Evolutionary conservation across 2,329 filamentous ascomycete genomes (phyloP), one percentile per base, ranked within the genome.

Genomic region (Xylariaceae sp.): DNA sequence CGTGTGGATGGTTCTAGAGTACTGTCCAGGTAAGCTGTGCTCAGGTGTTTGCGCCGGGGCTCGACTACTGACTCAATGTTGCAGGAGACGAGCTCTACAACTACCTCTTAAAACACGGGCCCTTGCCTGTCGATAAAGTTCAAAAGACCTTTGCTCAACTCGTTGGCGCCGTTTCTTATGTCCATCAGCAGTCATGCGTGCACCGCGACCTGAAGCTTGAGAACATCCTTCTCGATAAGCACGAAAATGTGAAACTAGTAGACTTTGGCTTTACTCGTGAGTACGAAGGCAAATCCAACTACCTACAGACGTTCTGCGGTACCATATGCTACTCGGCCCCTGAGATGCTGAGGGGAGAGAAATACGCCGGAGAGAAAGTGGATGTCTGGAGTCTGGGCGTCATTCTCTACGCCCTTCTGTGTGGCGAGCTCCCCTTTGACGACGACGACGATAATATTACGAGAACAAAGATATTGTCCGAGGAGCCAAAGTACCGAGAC

Each of bases 191-290:
- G 69, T 92, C 89, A 4, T 99, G 94, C 72, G 94, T 99, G 39
- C 94, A 99, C 74, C 90, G 94, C 67, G 94, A 99, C 73, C 79
- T 99, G 57, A 99, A 99, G 75, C 82, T 99, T 69, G 94, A 99
- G 73, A 96, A 96, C 71, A 97, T 99, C 60, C 79, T 99, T 51
- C 82, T 99, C 67, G 94, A 99, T 77, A 97, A 95, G 74, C 83
- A 97, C 71, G 93, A 95, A 72, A 96, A 97, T 70, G 94, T 99
- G 67, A 99, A 99, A 76, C 78, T 99, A 62, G 93, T 95, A 67
- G 94, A 99, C 73, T 99, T 99, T 77, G 94, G 94, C 15, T 99
- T 99, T 72, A 99, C 94, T 9, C 83, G 94, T 66, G 94, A 99
- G 76, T 99, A 99, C 74, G 92, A 97, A 74, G 93, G 93, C 61